Percentiles rank a stretch among this genome's conserved stretches.
Conservation (phyloP, 192 early-diverging fungal genomes). For the Umbelopsis isabellina region DNA sequence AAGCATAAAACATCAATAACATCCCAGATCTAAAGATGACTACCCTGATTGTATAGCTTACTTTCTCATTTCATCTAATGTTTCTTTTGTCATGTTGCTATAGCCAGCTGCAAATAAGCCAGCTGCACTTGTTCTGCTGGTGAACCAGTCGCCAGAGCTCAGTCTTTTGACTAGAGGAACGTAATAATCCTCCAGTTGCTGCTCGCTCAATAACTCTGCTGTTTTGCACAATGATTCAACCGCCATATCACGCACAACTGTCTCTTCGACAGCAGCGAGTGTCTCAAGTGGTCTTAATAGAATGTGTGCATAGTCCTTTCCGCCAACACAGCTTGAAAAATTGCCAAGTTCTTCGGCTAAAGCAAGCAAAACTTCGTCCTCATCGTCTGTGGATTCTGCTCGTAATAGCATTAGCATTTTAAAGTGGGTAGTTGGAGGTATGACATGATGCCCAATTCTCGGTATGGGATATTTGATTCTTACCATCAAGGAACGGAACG, state of each 20-base stretch:
- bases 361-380: slow-evolving; percentile 94
- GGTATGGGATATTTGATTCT: slow-evolving; percentile 1
- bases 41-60: slow-evolving; percentile 32
- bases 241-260: slow-evolving; percentile 98
- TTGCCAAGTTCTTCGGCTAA: slow-evolving; percentile 93
- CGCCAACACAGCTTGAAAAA: slow-evolving; percentile 93
- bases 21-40: not conserved
- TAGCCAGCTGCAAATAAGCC: slow-evolving; percentile 92
- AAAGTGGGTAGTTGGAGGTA: slow-evolving; percentile 13
- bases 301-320: slow-evolving; percentile 82
- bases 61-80: slow-evolving; percentile 87
- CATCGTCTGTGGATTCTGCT: slow-evolving; percentile 97
- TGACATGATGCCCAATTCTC: slow-evolving; percentile 2
- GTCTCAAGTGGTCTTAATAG: slow-evolving; percentile 94
- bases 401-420: not conserved
- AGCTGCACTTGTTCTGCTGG: slow-evolving; percentile 90
- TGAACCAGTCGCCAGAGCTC: slow-evolving; percentile 97
- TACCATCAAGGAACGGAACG: slow-evolving; percentile 97
- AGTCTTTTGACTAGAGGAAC: slow-evolving; percentile 93
- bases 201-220: slow-evolving; percentile 67
- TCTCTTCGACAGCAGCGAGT: slow-evolving; percentile 96
- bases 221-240: slow-evolving; percentile 93
- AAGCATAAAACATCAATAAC: slow-evolving; percentile 7
- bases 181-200: slow-evolving; percentile 87
- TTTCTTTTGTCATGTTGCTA: slow-evolving; percentile 63